A percentile compares a stretch with the other conserved stretches of the same genome.
Conservation (phyloP, 305 asterid genomes). For the Fraxinus baroniana region DNA sequence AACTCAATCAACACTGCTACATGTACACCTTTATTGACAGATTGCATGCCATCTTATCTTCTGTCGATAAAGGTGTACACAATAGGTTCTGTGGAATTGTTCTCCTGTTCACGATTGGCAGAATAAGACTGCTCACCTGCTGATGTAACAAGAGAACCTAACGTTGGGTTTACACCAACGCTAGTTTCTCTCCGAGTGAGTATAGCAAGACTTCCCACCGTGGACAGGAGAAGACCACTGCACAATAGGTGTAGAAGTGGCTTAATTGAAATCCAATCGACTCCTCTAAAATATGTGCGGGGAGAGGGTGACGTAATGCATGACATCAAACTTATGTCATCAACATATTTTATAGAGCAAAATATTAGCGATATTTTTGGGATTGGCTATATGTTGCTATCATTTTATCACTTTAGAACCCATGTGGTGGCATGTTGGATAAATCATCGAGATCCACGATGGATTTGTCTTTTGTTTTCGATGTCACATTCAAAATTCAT, state of each 20-base stretch:
- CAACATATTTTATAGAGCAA: background rate
- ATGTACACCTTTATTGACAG: no score
- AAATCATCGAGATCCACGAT: conserved; percentile 22
- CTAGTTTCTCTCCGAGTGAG: no score
- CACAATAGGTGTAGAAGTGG: no score
- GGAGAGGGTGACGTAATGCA: background rate
- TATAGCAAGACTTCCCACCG: no score
- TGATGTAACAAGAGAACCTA: no score
- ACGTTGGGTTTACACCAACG: no score
- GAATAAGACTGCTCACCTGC: no score
- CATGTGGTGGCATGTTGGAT: conserved; percentile 20
- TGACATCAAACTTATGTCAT: background rate
- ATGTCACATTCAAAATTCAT: conserved; percentile 6
- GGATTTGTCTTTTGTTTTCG: conserved; percentile 20
- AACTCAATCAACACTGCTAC: background rate
- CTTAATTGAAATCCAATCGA: background rate
- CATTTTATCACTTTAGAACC: conserved; percentile 1
- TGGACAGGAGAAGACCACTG: no score
- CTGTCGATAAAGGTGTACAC: no score
- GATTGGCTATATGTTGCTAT: conserved; percentile 9
- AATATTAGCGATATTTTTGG: background rate
- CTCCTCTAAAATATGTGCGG: background rate
- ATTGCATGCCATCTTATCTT: no score
- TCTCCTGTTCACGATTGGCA: no score
- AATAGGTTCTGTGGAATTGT: no score